These are phyloP conservation scores for Kwoniella shandongensis DNA, from an alignment of 768 basidiomycete genomes.

Conservation along the genomic window DNA sequence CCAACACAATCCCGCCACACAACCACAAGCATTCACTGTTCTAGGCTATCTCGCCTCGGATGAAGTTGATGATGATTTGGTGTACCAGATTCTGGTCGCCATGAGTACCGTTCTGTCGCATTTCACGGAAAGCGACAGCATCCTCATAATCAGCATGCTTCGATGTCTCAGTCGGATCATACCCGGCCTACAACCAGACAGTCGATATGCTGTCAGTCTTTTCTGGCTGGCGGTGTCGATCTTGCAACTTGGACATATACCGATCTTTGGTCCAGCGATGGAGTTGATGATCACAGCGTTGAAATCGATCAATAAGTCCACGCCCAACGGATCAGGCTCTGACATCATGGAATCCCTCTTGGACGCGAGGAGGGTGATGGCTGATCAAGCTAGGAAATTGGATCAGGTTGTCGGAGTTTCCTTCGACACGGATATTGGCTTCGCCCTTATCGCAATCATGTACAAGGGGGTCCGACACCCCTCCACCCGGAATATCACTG, in stretches of 20 bases:
- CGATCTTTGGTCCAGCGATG: conserved; percentile 65
- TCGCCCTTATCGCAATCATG: conserved; percentile 75
- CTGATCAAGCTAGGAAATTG: conserved; percentile 68
- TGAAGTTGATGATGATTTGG: conserved; percentile 86
- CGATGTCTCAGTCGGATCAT: conserved; percentile 78
- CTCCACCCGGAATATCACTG: conserved; percentile 58
- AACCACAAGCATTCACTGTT: conserved; percentile 79
- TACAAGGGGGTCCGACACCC: conserved; percentile 81
- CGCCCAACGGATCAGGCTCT: conserved; percentile 37
- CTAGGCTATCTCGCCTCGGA: conserved; percentile 77
- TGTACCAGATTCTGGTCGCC: conserved; percentile 90
- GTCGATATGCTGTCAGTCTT: conserved; percentile 67
- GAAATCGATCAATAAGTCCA: conserved; percentile 62
- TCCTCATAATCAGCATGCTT: conserved; percentile 80
- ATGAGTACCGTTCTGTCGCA: conserved; percentile 70
- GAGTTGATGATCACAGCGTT: conserved; percentile 67
- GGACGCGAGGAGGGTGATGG: conserved; percentile 65
- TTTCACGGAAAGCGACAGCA: conserved; percentile 66
- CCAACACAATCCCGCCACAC: conserved; percentile 82
- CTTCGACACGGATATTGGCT: conserved; percentile 75
- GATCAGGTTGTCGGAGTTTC: conserved; percentile 72
- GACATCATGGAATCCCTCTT: conserved; percentile 55
- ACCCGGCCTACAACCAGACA: conserved; percentile 66
- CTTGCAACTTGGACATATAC: conserved; percentile 71
- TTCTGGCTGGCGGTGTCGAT: conserved; percentile 89